Base-by-base conservation (phyloP, 371 early-diverging fungal species). In the Actinomortierella wolfii region DNA sequence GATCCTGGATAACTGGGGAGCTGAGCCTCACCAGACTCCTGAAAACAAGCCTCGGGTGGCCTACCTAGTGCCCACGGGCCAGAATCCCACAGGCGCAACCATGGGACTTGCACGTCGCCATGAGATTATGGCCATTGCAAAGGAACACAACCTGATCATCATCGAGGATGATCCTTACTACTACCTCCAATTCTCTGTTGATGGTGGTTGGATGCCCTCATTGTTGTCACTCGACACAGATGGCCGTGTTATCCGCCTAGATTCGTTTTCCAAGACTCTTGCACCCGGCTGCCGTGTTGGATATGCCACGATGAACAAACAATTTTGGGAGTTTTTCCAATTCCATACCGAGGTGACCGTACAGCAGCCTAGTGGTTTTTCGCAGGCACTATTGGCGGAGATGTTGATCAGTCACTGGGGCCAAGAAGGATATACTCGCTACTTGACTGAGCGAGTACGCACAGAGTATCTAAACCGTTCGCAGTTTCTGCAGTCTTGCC, bases 161-260 rank as follows among this genome's bases (percentile, higher is more conserved):
- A 70, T 91, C 23, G 91, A 91, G 68, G 93, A 93, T 61, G 93
- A 93, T 67, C 91, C 93, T 26, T 93, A 92, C 58, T 92, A 91
- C 58, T 91, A 85, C 60, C 77, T 93, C 25, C 90, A 91, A 63
- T 80, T 84, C 85, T 56, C 54, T 29, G 55, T 47, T 83, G 20
- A 51, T 11, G 8, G 21, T 17, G 63, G 60, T 17, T 63, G 47
- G 56, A 51, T 79, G 44, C 80, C 79, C 18, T 18, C 62, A 0
- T 59, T 86, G 39, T 29, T 80, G 1, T 89, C 91, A 3, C 67
- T 94, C 74, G 93, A 93, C 76, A 77, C 68, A 1, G 91, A 93
- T 56, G 89, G 86, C 5, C 84, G 94, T 51, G 93, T 94, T 2
- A 78, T 94, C 21, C 84, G 95, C 6, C 84, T 90, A 51, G 95